A percentile compares a stretch with the other conserved stretches of the same genome.
Conservation (phyloP, 345 rosid genomes). For the Kandelia obovata region DNA sequence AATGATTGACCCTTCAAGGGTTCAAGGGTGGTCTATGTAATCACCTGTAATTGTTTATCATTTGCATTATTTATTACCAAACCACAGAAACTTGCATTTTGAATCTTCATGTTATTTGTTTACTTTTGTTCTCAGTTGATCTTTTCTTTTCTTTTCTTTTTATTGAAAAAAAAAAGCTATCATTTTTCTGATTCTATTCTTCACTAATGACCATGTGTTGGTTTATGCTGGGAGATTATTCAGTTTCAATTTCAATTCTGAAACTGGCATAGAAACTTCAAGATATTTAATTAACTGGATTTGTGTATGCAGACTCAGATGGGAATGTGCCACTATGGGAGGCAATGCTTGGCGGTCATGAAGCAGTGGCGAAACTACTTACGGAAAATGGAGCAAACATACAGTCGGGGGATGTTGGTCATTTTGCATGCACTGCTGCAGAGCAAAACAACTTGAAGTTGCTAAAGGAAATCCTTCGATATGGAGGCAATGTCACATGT, state of each 20-base stretch:
- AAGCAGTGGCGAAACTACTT: slow-evolving; percentile 43
- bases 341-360: slow-evolving; percentile 64
- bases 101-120: not conserved
- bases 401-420: slow-evolving; percentile 64
- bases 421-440: slow-evolving; percentile 64
- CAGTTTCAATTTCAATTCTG: not conserved
- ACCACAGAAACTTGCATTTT: not conserved
- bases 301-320: slow-evolving; percentile 49
- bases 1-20: not conserved
- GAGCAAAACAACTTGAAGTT: slow-evolving; percentile 62
- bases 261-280: not conserved
- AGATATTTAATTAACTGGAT: not conserved
- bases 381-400: slow-evolving; percentile 43
- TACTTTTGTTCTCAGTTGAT: too few species aligned
- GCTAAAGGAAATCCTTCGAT: slow-evolving; percentile 47
- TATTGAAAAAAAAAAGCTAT: too few species aligned
- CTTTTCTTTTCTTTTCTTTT: too few species aligned
- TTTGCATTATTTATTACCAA: not conserved
- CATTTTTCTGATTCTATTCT: not conserved
- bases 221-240: not conserved
- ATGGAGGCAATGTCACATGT: slow-evolving; percentile 56
- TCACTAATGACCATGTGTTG: not conserved
- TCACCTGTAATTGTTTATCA: not conserved
- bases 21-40: not conserved
- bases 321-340: slow-evolving; percentile 83